Evolutionary conservation across 2,329 filamentous ascomycete species (phyloP).

Genomic region (Aspergillus amoenus): DNA sequence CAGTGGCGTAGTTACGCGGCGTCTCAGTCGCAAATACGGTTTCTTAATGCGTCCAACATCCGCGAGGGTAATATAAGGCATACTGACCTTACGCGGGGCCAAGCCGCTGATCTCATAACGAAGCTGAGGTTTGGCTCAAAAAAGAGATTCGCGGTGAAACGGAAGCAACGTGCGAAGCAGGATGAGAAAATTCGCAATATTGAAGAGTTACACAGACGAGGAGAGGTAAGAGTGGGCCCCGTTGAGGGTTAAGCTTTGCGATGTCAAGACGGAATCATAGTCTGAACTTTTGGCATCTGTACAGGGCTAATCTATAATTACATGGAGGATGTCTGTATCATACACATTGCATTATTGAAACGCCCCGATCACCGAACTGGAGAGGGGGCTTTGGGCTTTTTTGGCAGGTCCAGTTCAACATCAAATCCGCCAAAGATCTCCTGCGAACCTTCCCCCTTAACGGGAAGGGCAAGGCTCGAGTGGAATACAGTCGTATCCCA

Average conservation of each 20-base stretch:
- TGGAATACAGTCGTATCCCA: slow-evolving; percentile 29
- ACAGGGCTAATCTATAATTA: not conserved
- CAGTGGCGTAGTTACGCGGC: slow-evolving; percentile 70
- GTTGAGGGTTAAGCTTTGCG: not conserved
- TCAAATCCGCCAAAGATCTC: not conserved
- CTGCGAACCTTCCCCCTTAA: not conserved
- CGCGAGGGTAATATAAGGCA: slow-evolving; percentile 17
- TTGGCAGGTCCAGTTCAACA: not conserved
- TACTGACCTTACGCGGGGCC: slow-evolving; percentile 69
- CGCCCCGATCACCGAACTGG: not conserved
- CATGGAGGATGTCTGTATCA: not conserved
- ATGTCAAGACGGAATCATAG: not conserved
- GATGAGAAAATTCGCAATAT: slow-evolving; percentile 11
- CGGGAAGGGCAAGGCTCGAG: slow-evolving; percentile 8
- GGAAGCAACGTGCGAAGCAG: slow-evolving; percentile 10
- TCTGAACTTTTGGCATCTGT: not conserved
- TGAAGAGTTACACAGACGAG: slow-evolving; percentile 3
- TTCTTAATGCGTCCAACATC: slow-evolving; percentile 41
- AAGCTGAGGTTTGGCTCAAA: slow-evolving; percentile 82
- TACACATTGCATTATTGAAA: not conserved
- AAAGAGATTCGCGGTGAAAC: slow-evolving; percentile 57
- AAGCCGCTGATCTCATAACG: slow-evolving; percentile 86
- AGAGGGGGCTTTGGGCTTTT: not conserved
- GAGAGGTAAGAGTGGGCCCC: slow-evolving; percentile 9
- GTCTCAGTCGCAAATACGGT: slow-evolving; percentile 48